Conservation (phyloP, 257 asterid species). For the Knoxia roxburghii region DNA sequence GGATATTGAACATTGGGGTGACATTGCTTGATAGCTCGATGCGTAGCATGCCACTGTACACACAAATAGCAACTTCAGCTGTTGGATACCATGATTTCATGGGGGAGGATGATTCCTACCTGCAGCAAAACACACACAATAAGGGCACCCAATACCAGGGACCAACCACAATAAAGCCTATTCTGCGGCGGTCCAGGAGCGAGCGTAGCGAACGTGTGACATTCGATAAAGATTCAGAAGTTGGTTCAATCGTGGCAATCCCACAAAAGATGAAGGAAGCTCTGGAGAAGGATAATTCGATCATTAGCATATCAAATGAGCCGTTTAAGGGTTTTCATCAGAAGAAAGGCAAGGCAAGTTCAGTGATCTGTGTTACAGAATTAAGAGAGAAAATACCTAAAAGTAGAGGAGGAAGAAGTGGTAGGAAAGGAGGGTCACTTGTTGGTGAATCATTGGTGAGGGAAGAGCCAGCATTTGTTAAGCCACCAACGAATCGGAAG, state of each 20-base stretch:
- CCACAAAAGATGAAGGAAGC: conserved; percentile 23
- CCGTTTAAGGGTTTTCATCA: conserved; percentile 28
- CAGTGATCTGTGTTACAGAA: conserved; percentile 63
- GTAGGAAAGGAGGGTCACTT: conserved; percentile 47
- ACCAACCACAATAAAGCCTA: conserved; percentile 25
- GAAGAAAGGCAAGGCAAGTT: conserved; percentile 62
- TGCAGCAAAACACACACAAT: background rate
- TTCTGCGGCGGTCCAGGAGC: conserved; percentile 48
- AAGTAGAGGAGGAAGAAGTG: conserved; percentile 18
- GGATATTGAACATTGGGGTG: conserved; percentile 79
- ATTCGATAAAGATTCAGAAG: conserved; percentile 29
- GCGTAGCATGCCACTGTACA: conserved; percentile 79
- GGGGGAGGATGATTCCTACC: conserved; percentile 36
- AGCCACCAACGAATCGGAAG: conserved; percentile 16
- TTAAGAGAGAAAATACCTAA: conserved; percentile 35
- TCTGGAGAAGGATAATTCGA: conserved; percentile 45
- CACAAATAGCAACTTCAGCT: conserved; percentile 55
- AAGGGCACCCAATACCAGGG: background rate
- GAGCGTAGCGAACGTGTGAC: conserved; percentile 59
- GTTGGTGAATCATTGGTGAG: conserved; percentile 54
- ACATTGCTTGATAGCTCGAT: conserved; percentile 63
- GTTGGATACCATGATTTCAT: conserved; percentile 54
- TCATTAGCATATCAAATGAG: conserved; percentile 49
- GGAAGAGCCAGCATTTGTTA: conserved; percentile 36
- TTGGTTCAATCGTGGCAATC: conserved; percentile 35